Evolutionary conservation across 2,329 filamentous ascomycete species (phyloP).

Genomic region (Aspergillus oerlinghausenensis): DNA sequence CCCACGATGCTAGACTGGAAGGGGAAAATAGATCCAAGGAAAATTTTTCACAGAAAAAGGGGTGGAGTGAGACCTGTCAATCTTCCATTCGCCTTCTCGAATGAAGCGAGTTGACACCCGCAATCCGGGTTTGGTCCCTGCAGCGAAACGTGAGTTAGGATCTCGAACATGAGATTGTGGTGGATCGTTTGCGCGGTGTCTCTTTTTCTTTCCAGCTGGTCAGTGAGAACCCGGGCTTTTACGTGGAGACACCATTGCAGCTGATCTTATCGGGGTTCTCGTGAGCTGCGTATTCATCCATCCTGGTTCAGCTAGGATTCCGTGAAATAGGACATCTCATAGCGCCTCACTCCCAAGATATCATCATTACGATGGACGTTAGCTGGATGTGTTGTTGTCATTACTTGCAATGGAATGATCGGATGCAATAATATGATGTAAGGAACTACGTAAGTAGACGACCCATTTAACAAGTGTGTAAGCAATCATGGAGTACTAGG

Average conservation of each 20-base stretch:
- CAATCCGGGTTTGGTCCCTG: constrained; percentile 4
- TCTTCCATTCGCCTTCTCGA: constrained; percentile 6
- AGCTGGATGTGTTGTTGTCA: no score
- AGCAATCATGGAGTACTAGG: neutral
- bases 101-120: constrained; percentile 2
- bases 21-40: neutral
- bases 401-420: neutral
- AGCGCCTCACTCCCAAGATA: no score
- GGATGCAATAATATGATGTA: neutral
- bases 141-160: constrained; percentile 14
- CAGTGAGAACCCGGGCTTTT: neutral
- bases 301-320: neutral
- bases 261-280: neutral
- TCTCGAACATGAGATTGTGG: constrained; percentile 4
- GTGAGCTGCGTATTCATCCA: neutral
- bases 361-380: neutral
- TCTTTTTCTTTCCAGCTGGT: neutral
- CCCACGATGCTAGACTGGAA: neutral
- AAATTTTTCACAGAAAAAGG: neutral
- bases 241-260: neutral
- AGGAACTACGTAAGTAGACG: no score
- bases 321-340: neutral
- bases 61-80: constrained; percentile 12
- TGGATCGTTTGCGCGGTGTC: constrained; percentile 2
- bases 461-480: neutral